Percentiles rank a stretch among this genome's conserved stretches.
These are phyloP conservation scores for Protomyces lactucae-debilis DNA, from an alignment of 1,139 yeast species.

Conservation along the genomic window DNA sequence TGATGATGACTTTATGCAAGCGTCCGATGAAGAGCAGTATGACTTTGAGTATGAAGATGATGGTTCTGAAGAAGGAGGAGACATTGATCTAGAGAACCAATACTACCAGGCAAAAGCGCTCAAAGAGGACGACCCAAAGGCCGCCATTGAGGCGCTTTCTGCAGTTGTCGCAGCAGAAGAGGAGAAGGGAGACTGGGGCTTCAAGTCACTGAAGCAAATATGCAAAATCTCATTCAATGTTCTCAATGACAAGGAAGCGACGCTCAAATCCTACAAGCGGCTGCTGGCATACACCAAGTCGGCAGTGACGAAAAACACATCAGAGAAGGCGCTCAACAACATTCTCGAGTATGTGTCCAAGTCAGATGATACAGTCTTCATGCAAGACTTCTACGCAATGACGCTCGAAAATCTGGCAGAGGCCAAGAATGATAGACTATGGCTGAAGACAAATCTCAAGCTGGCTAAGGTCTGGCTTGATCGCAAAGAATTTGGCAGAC, in stretches of 20 bases:
- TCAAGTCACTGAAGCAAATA: slow-evolving; percentile 62
- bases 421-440: slow-evolving; percentile 49
- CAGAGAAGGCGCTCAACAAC: slow-evolving; percentile 58
- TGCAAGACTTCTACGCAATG: slow-evolving; percentile 37
- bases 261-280: slow-evolving; percentile 39
- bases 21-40: slow-evolving; percentile 39
- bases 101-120: slow-evolving; percentile 60
- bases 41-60: slow-evolving; percentile 66
- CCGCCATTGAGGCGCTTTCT: slow-evolving; percentile 48
- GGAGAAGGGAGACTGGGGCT: slow-evolving; percentile 42
- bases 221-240: slow-evolving; percentile 51
- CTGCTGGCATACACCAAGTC: slow-evolving; percentile 40
- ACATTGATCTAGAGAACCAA: slow-evolving; percentile 46
- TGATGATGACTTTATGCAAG: slow-evolving; percentile 26
- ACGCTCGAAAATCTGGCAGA: slow-evolving; percentile 37
- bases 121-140: slow-evolving; percentile 55
- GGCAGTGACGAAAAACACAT: slow-evolving; percentile 45
- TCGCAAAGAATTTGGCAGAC: slow-evolving; percentile 36
- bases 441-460: slow-evolving; percentile 54
- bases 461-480: slow-evolving; percentile 50
- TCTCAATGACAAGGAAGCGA: slow-evolving; percentile 37
- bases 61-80: slow-evolving; percentile 41
- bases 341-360: slow-evolving; percentile 49
- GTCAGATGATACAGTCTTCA: slow-evolving; percentile 34
- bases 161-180: slow-evolving; percentile 39